Evolutionary conservation across 345 rosid genomes (phyloP).

Genomic region (Pistacia atlantica): DNA sequence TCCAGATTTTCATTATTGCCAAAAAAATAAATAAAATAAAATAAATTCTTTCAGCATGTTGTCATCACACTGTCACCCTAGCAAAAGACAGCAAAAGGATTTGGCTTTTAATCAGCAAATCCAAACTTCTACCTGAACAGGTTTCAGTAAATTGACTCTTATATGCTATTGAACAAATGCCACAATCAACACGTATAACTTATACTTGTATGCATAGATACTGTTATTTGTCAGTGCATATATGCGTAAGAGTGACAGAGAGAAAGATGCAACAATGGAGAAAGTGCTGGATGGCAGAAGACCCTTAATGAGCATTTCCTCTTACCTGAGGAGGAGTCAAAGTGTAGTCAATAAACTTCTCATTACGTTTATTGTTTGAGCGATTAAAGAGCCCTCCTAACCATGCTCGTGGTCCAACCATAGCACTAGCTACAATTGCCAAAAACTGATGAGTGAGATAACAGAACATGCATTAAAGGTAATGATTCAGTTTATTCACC

Average conservation of each 20-base stretch:
- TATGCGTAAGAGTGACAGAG: background rate
- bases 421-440: conserved; percentile 73
- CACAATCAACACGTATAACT: background rate
- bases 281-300: conserved; percentile 8
- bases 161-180: background rate
- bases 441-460: conserved; percentile 24
- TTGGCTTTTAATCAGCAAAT: conserved; percentile 9
- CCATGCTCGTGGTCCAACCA: conserved; percentile 96
- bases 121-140: background rate
- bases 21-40: background rate
- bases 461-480: background rate
- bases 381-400: conserved; percentile 87
- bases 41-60: conserved; percentile 4
- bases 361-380: conserved; percentile 50
- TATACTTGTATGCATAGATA: background rate
- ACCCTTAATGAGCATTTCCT: background rate
- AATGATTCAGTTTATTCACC: background rate
- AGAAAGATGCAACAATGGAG: background rate
- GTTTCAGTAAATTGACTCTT: conserved; percentile 5
- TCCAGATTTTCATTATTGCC: background rate
- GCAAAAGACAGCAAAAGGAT: background rate
- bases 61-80: conserved; percentile 5
- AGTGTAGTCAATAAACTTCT: conserved; percentile 49
- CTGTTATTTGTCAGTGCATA: background rate
- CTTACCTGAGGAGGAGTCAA: conserved; percentile 77